A percentile compares a stretch with the other conserved stretches of the same genome.
phyloP scores from a whole-genome alignment of 257 asterid genomes.

The Solanum chaucha region DNA sequence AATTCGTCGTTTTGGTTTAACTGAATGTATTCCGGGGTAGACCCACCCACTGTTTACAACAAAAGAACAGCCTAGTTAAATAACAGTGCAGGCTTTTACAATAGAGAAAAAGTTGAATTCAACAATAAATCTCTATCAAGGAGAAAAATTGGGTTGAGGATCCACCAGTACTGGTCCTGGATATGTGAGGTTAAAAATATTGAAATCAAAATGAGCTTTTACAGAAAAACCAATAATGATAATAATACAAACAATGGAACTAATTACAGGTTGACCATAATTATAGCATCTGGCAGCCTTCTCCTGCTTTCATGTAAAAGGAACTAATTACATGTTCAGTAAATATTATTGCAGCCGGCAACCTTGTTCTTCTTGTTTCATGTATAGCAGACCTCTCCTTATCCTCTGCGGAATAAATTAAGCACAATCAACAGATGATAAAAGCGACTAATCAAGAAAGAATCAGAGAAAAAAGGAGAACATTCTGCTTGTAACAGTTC shows the following conservation, averaged over 20 bases:
- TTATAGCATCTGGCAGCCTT: not conserved
- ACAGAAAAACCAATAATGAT: not conserved
- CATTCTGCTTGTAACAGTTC: not conserved
- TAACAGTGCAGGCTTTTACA: not conserved
- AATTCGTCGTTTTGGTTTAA: not conserved
- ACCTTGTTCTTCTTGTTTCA: constrained; percentile 73
- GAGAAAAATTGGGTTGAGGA: constrained; percentile 8
- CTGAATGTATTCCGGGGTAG: not conserved
- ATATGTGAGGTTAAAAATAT: constrained; percentile 8
- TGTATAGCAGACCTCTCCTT: constrained; percentile 47
- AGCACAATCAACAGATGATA: not conserved
- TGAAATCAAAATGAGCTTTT: constrained; percentile 6
- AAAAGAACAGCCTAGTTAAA: not conserved
- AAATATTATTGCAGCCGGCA: constrained; percentile 40
- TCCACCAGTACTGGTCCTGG: constrained; percentile 1
- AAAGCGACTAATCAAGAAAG: not conserved
- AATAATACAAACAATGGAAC: not conserved
- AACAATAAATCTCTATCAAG: not conserved
- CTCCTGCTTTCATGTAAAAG: not conserved
- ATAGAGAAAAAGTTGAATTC: not conserved
- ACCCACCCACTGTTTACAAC: not conserved
- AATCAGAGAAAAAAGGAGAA: not conserved
- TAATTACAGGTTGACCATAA: not conserved
- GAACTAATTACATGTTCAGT: not conserved
- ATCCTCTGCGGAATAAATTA: constrained; percentile 50